phyloP scores from a whole-genome alignment of 2,329 filamentous ascomycete species.

The Fusarium nygamai region DNA sequence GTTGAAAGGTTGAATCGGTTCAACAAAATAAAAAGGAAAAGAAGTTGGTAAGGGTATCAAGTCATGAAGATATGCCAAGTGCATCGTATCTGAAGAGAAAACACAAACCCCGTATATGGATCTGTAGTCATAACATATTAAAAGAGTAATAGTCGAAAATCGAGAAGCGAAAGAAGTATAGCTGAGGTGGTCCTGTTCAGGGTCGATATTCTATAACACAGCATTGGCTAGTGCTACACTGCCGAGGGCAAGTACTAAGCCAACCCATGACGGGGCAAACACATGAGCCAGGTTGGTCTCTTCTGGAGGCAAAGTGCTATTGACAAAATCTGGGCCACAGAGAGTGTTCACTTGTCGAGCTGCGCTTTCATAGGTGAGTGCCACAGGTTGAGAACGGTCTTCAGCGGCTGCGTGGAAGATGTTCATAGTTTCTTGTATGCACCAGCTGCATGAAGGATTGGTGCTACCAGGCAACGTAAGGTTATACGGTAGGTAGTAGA shows the following conservation, averaged over 20 bases:
- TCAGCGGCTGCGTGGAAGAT: constrained; percentile 77
- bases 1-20: background rate
- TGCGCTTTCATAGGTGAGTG: constrained; percentile 74
- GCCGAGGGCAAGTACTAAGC: constrained; percentile 23
- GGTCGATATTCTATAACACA: constrained; percentile 28
- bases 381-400: constrained; percentile 73
- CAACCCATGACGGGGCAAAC: constrained; percentile 32
- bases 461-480: constrained; percentile 72
- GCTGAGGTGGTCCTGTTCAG: background rate
- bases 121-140: constrained; percentile 32
- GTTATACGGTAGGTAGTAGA: constrained; percentile 89
- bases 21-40: constrained; percentile 4
- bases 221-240: constrained; percentile 26
- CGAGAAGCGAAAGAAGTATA: background rate
- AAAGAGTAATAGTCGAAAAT: constrained; percentile 8
- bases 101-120: constrained; percentile 9
- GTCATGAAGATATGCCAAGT: constrained; percentile 37
- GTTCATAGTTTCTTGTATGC: constrained; percentile 82
- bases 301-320: constrained; percentile 59
- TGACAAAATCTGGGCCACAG: constrained; percentile 68
- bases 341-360: constrained; percentile 77
- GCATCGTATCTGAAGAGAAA: constrained; percentile 32
- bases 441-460: constrained; percentile 78
- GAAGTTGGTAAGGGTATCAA: constrained; percentile 39
- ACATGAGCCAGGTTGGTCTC: constrained; percentile 27